These are phyloP conservation scores for Macadamia tetraphylla DNA, from an alignment of 164 flowering plant species.

Conservation along the genomic window DNA sequence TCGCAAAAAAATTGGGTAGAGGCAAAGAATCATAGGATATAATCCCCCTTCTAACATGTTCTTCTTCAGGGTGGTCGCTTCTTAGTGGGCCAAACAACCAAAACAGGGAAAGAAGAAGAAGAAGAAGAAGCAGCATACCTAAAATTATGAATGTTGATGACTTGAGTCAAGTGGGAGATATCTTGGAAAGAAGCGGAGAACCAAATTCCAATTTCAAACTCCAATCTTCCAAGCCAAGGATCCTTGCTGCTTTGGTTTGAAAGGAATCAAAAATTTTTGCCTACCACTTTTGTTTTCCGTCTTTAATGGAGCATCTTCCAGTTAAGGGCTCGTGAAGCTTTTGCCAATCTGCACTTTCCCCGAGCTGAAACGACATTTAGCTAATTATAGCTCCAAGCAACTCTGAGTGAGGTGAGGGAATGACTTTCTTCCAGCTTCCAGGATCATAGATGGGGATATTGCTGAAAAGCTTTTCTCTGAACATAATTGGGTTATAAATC, in stretches of 20 bases:
- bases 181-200: not conserved
- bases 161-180: not conserved
- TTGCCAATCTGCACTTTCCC: not conserved
- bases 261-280: conserved; percentile 25
- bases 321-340: conserved; percentile 1
- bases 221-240: conserved; percentile 17
- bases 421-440: not conserved
- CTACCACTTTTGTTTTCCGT: no score
- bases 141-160: conserved; percentile 1
- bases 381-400: no score
- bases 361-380: not conserved
- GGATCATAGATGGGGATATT: not conserved
- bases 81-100: not conserved
- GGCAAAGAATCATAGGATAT: not conserved
- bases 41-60: no score
- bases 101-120: not conserved
- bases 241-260: conserved; percentile 15
- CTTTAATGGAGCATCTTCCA: conserved; percentile 7
- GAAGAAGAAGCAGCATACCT: conserved; percentile 15
- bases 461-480: no score
- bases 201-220: conserved; percentile 10
- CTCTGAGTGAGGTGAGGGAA: not conserved
- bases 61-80: no score
- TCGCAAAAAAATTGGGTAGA: not conserved
- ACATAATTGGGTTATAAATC: not conserved